These are phyloP conservation scores for Albatrellus ellisii DNA, from an alignment of 768 basidiomycete genomes.

Conservation along the genomic window DNA sequence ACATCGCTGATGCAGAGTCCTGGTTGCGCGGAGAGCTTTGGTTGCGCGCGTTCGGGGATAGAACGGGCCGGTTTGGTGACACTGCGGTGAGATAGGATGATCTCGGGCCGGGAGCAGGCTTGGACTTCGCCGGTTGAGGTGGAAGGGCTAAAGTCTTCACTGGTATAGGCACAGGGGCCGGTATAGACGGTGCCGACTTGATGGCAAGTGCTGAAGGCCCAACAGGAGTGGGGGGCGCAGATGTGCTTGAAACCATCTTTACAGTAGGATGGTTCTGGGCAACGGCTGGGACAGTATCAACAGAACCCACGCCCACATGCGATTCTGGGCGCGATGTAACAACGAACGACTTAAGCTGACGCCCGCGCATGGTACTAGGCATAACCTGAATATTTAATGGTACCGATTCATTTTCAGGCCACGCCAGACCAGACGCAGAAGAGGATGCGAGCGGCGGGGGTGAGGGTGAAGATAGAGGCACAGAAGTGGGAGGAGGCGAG, in stretches of 20 bases:
- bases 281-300: slow-evolving; percentile 2
- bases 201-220: too few relatives aligned
- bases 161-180: too few relatives aligned
- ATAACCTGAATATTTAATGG: too few relatives aligned
- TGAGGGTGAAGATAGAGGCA: slow-evolving; percentile 9
- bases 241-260: too few relatives aligned
- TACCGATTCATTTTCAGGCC: too few relatives aligned
- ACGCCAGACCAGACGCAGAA: slow-evolving; percentile 10
- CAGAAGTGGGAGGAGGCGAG: slow-evolving; percentile 18
- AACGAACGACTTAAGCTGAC: slow-evolving; percentile 20
- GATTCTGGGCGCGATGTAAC: slow-evolving; percentile 23
- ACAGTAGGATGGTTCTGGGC: not conserved
- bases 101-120: too few relatives aligned
- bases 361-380: slow-evolving; percentile 21
- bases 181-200: too few relatives aligned
- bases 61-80: not conserved
- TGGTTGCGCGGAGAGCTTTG: slow-evolving; percentile 1
- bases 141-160: too few relatives aligned
- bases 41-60: slow-evolving; percentile 1
- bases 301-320: slow-evolving; percentile 9
- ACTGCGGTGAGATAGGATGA: not conserved
- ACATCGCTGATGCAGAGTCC: not conserved
- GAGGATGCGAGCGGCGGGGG: slow-evolving; percentile 11
- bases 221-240: too few relatives aligned
- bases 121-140: too few relatives aligned